Evolutionary conservation across 1,139 yeast species (phyloP), one percentile per base, ranked within the genome.

Genomic region (Yamadazyma sp.): DNA sequence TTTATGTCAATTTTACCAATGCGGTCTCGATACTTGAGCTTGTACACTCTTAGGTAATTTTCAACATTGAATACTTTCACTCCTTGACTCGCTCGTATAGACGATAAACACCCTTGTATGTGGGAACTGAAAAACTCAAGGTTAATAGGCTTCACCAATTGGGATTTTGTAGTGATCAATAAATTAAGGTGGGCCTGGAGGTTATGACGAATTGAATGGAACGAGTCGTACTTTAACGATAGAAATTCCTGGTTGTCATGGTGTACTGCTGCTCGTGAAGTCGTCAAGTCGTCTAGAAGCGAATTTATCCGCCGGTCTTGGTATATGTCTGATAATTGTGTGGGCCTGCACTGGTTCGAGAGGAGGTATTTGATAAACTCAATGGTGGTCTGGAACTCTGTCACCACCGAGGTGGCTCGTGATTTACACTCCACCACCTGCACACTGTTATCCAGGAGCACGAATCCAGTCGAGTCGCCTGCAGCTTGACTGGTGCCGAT

Each of bases 351-450:
- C 0, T 53, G 35, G n/a, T 48, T 45, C 3, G 42, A 40, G 2
- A 65, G 49, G 5, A 70, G 57, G 58, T 62, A 64, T 29, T 50
- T 50, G 16, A 71, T 45, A 6, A 68, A 51, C 38, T 60, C 68
- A 3, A 59, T 41, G 1, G 56, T 52, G 2, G 61, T 41, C 32
- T 59, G 65, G 29, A 54, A 50, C 24, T 58, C 59, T n/a, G 59
- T 54, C 3, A 56, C 48, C 5, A 57, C 41, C 11, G 49, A 51
- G 1, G 53, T 39, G 21, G 32, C 12, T 12, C 18, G 26, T 4
- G 3, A 11, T 3, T 5, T 11, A 18, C 14, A 22, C 5, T 22
- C 33, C 3, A 31, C 4, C 3, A 22, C 18, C 13, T 29, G 15
- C 13, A 29, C 12, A 29, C 15, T 18, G 15, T 13, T 18, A 18